These are phyloP conservation scores for Camillea tinctor DNA, from an alignment of 2,329 filamentous ascomycete genomes.

Conservation along the genomic window DNA sequence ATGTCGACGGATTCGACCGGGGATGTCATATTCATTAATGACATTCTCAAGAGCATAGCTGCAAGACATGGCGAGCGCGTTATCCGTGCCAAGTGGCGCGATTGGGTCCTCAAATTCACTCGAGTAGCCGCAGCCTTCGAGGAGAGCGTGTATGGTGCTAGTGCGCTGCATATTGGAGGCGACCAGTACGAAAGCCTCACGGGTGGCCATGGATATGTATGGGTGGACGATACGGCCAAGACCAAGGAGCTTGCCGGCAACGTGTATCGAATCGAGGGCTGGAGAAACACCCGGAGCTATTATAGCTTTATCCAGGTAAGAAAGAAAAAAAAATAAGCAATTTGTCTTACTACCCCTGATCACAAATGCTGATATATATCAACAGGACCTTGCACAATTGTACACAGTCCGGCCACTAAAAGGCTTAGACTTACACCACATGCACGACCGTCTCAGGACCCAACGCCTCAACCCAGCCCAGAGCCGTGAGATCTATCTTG, in stretches of 20 bases:
- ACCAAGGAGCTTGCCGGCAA: slow-evolving; percentile 87
- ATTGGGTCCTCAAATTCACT: slow-evolving; percentile 93
- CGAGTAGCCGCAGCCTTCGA: slow-evolving; percentile 92
- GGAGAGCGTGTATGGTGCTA: slow-evolving; percentile 91
- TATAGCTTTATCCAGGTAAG: slow-evolving; percentile 91
- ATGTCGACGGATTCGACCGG: slow-evolving; percentile 68
- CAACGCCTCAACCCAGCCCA: slow-evolving; percentile 75
- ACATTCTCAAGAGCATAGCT: slow-evolving; percentile 78
- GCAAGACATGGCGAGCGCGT: slow-evolving; percentile 86
- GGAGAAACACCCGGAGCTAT: slow-evolving; percentile 93
- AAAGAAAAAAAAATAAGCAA: too few relatives aligned
- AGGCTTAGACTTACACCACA: slow-evolving; percentile 83
- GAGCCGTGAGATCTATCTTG: slow-evolving; percentile 80
- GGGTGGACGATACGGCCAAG: slow-evolving; percentile 79
- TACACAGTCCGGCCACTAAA: slow-evolving; percentile 69
- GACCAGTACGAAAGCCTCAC: slow-evolving; percentile 64
- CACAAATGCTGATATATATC: slow-evolving; percentile 31
- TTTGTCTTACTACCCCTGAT: not conserved
- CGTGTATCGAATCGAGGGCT: slow-evolving; percentile 90
- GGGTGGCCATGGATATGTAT: slow-evolving; percentile 89
- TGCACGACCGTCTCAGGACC: slow-evolving; percentile 85
- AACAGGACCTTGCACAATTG: slow-evolving; percentile 63
- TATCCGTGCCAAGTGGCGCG: slow-evolving; percentile 87
- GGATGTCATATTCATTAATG: slow-evolving; percentile 84
- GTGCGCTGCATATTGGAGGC: slow-evolving; percentile 79